Base-by-base conservation (phyloP, 495 filamentous ascomycete genomes). In the Bryoglossum gracile region DNA sequence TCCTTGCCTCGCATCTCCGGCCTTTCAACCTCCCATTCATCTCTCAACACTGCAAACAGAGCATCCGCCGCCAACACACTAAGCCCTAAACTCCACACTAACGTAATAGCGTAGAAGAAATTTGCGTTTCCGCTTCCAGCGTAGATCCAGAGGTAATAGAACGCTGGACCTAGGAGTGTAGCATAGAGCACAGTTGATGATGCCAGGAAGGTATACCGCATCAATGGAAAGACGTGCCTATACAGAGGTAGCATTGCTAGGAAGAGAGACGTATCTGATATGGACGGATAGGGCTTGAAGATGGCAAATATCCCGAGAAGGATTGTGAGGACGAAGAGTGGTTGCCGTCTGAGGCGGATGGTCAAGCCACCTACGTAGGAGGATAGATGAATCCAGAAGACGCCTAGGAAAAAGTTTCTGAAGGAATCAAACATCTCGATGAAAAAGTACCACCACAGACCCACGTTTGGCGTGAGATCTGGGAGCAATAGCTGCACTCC, bases 391-490 rank as follows among this genome's bases (percentile, higher is more conserved):
- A 98, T 77, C 88, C 94, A 96, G 66, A 98, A 98, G 4, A 97
- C 89, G 17, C 86, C 94, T 2, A 98, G 75, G 74, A 98, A 98
- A 72, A 98, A 97, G 41, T 84, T 83, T 18, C 92, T 81, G 74
- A 98, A 98, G 3, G 89, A 91, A 65, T 98, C 92, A 63, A 98
- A 98, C 80, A 98, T 98, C 68, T 98, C 92, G 57, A 91, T 94
- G 68, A 98, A 97, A 67, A 97, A 98, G 68, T 98, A 98, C 92
- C 92, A 98, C 92, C 92, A 98, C 0, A 98, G 74, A 1, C 92
- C 92, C 32, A 94, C 82, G 54, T 97, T 98, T 18, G 92, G 92
- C 0, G 91, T 91, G 35, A 98, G 71, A 66, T 97, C 94, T 1
- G 89, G 89, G 3, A 98, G 80, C 3, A 92, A 78, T 11, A 98